These are phyloP conservation scores for Candida ficus DNA, from an alignment of 805 yeast genomes.

Conservation along the genomic window DNA sequence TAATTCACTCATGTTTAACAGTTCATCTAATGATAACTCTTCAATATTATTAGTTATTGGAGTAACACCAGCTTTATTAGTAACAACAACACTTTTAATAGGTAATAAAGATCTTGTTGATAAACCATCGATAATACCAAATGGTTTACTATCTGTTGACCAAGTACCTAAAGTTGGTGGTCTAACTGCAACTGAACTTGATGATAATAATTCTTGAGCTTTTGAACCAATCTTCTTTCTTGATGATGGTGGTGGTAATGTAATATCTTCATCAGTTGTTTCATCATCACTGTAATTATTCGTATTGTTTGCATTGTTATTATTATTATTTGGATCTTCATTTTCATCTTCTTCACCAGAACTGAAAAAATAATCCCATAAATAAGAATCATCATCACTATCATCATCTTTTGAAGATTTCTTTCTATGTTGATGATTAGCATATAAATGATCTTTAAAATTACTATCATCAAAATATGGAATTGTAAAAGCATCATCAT, in stretches of 20 bases:
- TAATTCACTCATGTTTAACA: constrained; percentile 81
- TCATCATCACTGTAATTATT: constrained; percentile 56
- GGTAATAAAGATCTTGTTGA: constrained; percentile 79
- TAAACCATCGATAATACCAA: constrained; percentile 91
- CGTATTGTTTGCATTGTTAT: constrained; percentile 2
- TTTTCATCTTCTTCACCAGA: constrained; percentile 31
- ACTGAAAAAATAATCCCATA: constrained; percentile 70
- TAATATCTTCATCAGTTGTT: constrained; percentile 90
- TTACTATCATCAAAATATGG: constrained; percentile 38
- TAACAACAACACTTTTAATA: constrained; percentile 1
- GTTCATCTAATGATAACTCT: constrained; percentile 65
- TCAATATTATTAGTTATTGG: constrained; percentile 28
- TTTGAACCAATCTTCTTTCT: constrained; percentile 62
- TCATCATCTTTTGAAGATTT: constrained; percentile 15
- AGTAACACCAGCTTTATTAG: constrained; percentile 8
- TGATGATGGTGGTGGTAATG: constrained; percentile 66
- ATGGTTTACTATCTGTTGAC: constrained; percentile 80
- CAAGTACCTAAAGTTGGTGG: constrained; percentile 94
- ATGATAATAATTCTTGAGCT: constrained; percentile 88
- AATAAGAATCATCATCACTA: constrained; percentile 55
- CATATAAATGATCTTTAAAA: constrained; percentile 17
- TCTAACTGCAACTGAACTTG: constrained; percentile 75
- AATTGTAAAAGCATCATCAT: constrained; percentile 27
- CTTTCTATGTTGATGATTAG: constrained; percentile 9
- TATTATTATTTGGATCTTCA: too few species aligned